phyloP scores from a whole-genome alignment of 306 rosid genomes.

The Pyrus betulifolia region DNA sequence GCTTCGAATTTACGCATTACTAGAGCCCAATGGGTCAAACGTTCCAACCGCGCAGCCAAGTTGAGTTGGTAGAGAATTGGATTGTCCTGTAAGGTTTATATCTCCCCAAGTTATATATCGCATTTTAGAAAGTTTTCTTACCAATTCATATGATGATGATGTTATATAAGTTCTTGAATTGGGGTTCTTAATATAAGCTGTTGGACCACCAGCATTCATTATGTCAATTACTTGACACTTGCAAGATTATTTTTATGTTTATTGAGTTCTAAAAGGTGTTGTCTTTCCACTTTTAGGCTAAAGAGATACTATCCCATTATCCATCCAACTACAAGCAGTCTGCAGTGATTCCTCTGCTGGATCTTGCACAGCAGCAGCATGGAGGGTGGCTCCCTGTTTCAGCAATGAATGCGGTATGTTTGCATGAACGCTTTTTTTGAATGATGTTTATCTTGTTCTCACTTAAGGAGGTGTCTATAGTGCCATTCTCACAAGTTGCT shows the following conservation, averaged over 20 bases:
- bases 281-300: constrained; percentile 38
- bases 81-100: neutral
- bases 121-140: neutral
- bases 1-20: neutral
- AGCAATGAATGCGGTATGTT: constrained; percentile 92
- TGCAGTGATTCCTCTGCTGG: constrained; percentile 88
- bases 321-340: constrained; percentile 99
- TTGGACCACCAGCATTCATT: neutral
- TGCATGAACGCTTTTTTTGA: neutral
- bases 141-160: neutral
- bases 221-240: neutral
- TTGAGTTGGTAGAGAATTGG: neutral
- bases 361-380: constrained; percentile 99
- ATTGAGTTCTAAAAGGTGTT: constrained; percentile 6
- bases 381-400: constrained; percentile 99
- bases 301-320: constrained; percentile 89
- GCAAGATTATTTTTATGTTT: neutral
- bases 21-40: neutral
- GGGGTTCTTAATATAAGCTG: neutral
- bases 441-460: neutral
- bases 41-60: neutral
- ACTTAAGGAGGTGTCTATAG: neutral
- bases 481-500: too few relatives aligned
- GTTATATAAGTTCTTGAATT: neutral
- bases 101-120: neutral